Evolutionary conservation across 345 rosid species (phyloP), one percentile per base, ranked within the genome.

Genomic region (Rhodamnia argentea): DNA sequence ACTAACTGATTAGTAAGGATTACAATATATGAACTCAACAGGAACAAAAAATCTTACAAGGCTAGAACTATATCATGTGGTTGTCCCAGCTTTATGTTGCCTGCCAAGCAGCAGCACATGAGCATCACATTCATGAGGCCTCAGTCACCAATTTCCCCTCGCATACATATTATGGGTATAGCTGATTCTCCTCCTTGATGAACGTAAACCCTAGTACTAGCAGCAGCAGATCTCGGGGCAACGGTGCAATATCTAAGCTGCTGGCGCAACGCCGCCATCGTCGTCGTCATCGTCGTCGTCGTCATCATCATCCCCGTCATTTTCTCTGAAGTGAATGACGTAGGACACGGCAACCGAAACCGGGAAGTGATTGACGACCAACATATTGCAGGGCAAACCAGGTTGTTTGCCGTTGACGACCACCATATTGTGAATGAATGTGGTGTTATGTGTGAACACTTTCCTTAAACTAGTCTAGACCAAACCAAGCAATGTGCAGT

Each of bases 201-300:
- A 64, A 64, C 4, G 78, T 32, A 70, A 70, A 37, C 78, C 78
- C 78, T 70, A 70, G 42, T 70, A 18, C 78, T 70, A 32, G 78
- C 2, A 37, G 78, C 10, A 5, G 40, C 24, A 22, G 3, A 32
- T 70, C 78, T 70, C 81, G 6, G 2, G 8, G 42, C 42, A 15
- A 16, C 42, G 6, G 32, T 7, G 12, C 37, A 13, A 40, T 26
- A 86, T 47, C 55, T 27, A 86, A 3, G 87, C 87, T 7, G 87
- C 87, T 24, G 87, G 87, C 10, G 87, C 87, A 53, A 83, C 47
- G 14, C 76, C 76, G 16, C 62, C 87, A 1, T 59, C 87, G 1
- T 78, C 84, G 24, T 86, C 87, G 10, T 86, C 87, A 16, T 86
- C 87, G 11, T 86, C 87, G 14, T 86, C 87, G 3, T 52, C 87